Conservation (phyloP, 2,329 filamentous ascomycete species). For the Xylaria sp. region DNA sequence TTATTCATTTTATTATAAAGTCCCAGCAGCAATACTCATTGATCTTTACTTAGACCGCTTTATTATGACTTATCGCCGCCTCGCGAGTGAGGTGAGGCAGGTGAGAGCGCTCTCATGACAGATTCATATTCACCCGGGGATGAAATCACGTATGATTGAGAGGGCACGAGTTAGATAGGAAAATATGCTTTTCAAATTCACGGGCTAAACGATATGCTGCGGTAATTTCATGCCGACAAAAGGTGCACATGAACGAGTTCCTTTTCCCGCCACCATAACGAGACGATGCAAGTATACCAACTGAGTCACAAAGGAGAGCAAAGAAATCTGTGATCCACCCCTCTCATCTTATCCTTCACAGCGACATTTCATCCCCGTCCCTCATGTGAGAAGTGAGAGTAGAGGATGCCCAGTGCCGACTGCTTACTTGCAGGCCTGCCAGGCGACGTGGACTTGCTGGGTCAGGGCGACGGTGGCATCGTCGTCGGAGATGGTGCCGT, state of each 20-base stretch:
- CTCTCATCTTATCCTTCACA: neutral
- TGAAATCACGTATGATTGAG: neutral
- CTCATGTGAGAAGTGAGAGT: neutral
- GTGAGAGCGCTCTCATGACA: neutral
- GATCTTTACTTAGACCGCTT: neutral
- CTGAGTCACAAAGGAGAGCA: slow-evolving; percentile 9
- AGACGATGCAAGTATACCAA: slow-evolving; percentile 25
- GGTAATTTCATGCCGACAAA: slow-evolving; percentile 27
- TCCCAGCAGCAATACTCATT: neutral
- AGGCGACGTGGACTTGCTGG: slow-evolving; percentile 58
- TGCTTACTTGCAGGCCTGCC: slow-evolving; percentile 50
- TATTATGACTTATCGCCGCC: neutral
- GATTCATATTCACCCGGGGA: neutral
- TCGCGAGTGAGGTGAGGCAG: neutral
- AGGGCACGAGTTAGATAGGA: neutral
- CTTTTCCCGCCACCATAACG: slow-evolving; percentile 26
- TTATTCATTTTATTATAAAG: neutral
- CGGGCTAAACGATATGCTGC: slow-evolving; percentile 31
- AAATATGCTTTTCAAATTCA: slow-evolving; percentile 23
- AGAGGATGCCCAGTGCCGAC: too few relatives aligned
- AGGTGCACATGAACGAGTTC: slow-evolving; percentile 26
- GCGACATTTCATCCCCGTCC: neutral
- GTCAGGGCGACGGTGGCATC: slow-evolving; percentile 59
- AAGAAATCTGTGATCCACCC: neutral
- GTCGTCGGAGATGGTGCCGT: slow-evolving; percentile 57